Evolutionary conservation across 768 basidiomycete species (phyloP).

Genomic region (Suillus alpinus): DNA sequence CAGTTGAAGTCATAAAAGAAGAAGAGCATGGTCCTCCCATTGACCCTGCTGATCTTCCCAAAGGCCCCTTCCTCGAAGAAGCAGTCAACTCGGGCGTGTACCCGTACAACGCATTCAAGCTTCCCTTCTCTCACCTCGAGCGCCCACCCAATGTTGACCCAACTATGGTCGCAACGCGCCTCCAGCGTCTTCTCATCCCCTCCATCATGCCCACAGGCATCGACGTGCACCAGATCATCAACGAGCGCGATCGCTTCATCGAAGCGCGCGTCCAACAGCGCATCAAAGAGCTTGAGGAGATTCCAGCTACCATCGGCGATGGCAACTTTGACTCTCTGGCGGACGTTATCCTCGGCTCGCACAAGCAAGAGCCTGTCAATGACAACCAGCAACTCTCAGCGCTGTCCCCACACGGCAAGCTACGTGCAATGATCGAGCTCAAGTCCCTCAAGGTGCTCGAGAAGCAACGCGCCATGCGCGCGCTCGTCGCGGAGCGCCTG

Average conservation of each 20-base stretch:
- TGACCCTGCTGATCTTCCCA: slow-evolving; percentile 61
- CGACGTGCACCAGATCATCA: slow-evolving; percentile 87
- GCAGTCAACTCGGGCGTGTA: slow-evolving; percentile 79
- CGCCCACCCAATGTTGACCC: slow-evolving; percentile 61
- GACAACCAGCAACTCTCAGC: slow-evolving; percentile 3
- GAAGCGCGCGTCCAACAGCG: slow-evolving; percentile 88
- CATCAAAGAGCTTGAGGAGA: slow-evolving; percentile 76
- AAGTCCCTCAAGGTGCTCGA: slow-evolving; percentile 86
- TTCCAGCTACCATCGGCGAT: slow-evolving; percentile 80
- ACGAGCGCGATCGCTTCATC: slow-evolving; percentile 89
- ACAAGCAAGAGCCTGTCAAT: slow-evolving; percentile 21
- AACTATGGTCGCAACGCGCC: slow-evolving; percentile 61
- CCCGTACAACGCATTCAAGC: slow-evolving; percentile 86
- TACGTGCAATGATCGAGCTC: slow-evolving; percentile 90
- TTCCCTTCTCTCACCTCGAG: slow-evolving; percentile 81
- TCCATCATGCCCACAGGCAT: slow-evolving; percentile 88
- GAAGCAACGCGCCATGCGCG: slow-evolving; percentile 86
- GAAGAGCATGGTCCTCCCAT: slow-evolving; percentile 52
- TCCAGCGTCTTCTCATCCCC: slow-evolving; percentile 82
- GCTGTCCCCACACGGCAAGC: slow-evolving; percentile 68
- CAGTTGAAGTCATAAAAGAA: slow-evolving; percentile 40
- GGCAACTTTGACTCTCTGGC: slow-evolving; percentile 59
- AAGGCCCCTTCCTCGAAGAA: slow-evolving; percentile 76
- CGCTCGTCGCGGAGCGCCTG: slow-evolving; percentile 82
- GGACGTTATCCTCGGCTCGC: slow-evolving; percentile 30